Base-by-base conservation (phyloP, 805 yeast species). In the Barnettozyma pratensis region DNA sequence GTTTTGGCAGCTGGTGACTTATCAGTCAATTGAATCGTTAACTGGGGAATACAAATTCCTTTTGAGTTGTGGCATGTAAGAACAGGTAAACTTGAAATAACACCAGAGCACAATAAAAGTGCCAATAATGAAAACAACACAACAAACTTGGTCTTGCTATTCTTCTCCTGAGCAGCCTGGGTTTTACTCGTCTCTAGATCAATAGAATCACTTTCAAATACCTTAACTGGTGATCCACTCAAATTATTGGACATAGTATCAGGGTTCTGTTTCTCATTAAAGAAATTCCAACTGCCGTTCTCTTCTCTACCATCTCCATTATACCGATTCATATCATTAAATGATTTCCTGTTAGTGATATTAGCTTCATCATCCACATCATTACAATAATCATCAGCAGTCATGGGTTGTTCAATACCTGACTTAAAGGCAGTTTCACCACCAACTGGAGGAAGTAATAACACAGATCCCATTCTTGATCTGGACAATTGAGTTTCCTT, bases 41-140 rank as follows among this genome's bases (percentile, higher is more conserved):
- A 59, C 41, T 74, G 79, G 0, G 83, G 79, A 31, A 68, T 46
- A 53, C 79, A 75, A 9, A 60, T 45, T 6, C 58, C 55, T 2
- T 32, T 41, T 0, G 63, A 48, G n/a, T 37, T n/a, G 27, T 47
- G 50, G 50, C 79, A 75, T 1, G 77, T 50, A 37, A 58, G 53
- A 4, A 60, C 50, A 0, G 63, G 58, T 54, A 38, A 59, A 51
- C 36, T 48, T 25, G 51, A 42, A 27, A 39, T 4, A 5, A 19
- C 9, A 3, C 29, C 35, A 14, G 49, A 31, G 2, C 42, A 40
- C 5, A 47, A 12, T 5, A 47, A 25, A 10, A 41, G n/a, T 8
- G 39, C n/a, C 8, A 29, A n/a, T 11, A 51, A 37, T 7, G n/a
- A 7, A 6, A n/a, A 10, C 4, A 49, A 7, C 12, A 45, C 27